Base-by-base conservation (phyloP, 352 stramenopile species). In the Paralagenidium karlingii region DNA sequence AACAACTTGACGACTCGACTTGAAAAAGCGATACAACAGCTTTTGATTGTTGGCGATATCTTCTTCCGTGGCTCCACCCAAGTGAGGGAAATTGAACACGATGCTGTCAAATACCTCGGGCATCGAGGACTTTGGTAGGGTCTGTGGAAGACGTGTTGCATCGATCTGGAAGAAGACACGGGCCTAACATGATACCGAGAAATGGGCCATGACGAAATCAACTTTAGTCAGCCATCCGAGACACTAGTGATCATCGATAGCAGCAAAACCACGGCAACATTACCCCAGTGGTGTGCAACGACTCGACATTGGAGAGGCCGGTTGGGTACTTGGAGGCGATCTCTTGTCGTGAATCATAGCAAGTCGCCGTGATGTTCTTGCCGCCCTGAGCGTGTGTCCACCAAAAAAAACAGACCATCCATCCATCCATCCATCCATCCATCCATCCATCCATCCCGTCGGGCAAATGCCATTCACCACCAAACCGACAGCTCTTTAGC, bases 11-110 rank as follows among this genome's bases (percentile, higher is more conserved):
- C 67, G 61, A 15, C 66, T 63, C 13, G 71, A 82, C 39, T 63
- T 73, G 43, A 92, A 92, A 47, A 93, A 93, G 11, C 63, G 40
- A 20, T 58, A 60, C 40, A 93, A 44, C 29, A 93, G 48, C 20
- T 65, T 55, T 46, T 89, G 79, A 54, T 93, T 93, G 47, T 82
- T 88, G 13, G 51, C 60, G 15, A 93, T 69, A 47, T 88, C 79
- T 29, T 77, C 76, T 30, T 89, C 70, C 2, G 79, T 90, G 6
- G 74, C 66, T 15, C 79, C 79, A 30, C 79, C 79, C 8, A 93
- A 49, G 43, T 93, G 79, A 12, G 79, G 79, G 43, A 93, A 93
- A 41, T 93, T 93, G 46, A 93, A 93, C 11, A 75, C 63, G 21
- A 90, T 66, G 15, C 57, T 44, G 25, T 89, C 64, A 56, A 89